Conservation (phyloP, 2,329 filamentous ascomycete genomes). For the Verticillium tricorpus region DNA sequence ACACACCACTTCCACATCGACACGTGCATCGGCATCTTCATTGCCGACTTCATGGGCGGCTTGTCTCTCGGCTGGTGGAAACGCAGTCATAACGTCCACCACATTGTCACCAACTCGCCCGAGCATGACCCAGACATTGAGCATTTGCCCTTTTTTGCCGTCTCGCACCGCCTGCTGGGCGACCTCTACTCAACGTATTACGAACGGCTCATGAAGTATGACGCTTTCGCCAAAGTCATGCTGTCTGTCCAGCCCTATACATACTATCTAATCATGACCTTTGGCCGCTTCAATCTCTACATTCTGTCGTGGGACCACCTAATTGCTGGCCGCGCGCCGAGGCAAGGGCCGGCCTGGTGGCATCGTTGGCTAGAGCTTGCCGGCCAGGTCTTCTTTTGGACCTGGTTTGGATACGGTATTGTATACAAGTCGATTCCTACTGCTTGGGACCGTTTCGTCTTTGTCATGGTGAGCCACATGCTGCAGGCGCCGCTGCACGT, state of each 20-base stretch:
- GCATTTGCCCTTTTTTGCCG: conserved; percentile 83
- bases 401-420: conserved; percentile 79
- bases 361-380: conserved; percentile 74
- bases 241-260: conserved; percentile 73
- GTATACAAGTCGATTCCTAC: conserved; percentile 69
- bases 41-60: conserved; percentile 86
- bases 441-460: conserved; percentile 64
- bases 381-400: conserved; percentile 79
- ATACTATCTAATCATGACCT: conserved; percentile 76
- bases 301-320: conserved; percentile 75
- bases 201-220: conserved; percentile 73
- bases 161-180: conserved; percentile 74
- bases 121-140: conserved; percentile 96
- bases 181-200: conserved; percentile 79
- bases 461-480: conserved; percentile 76
- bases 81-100: conserved; percentile 90
- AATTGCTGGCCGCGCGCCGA: conserved; percentile 63
- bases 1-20: conserved; percentile 86
- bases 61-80: conserved; percentile 97
- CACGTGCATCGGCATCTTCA: conserved; percentile 79
- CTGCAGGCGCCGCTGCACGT: conserved; percentile 78
- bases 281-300: conserved; percentile 88
- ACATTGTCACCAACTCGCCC: conserved; percentile 90
- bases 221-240: conserved; percentile 65
- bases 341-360: conserved; percentile 75